phyloP scores from a whole-genome alignment of 2,329 filamentous ascomycete species.

The Botrytis fragariae region DNA sequence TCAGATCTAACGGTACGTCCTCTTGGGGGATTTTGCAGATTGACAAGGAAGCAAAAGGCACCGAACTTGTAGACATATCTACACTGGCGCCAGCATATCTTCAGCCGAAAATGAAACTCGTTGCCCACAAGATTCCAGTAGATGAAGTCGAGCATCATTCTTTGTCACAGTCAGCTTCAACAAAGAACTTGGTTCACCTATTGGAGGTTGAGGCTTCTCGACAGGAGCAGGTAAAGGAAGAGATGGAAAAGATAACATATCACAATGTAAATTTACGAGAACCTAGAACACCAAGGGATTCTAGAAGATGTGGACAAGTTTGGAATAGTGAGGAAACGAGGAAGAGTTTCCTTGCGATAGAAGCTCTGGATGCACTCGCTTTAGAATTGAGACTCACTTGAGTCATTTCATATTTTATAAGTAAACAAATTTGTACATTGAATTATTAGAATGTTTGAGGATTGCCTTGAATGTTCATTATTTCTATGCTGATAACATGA shows the following conservation, averaged over 20 bases:
- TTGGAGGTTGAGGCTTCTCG: background rate
- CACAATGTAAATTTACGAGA: background rate
- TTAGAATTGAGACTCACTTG: background rate
- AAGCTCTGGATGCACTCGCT: background rate
- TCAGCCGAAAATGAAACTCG: background rate
- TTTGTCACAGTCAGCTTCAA: background rate
- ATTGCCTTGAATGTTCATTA: background rate
- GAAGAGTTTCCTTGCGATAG: background rate
- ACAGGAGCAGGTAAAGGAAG: background rate
- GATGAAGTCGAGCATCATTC: background rate
- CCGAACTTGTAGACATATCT: background rate
- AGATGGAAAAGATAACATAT: background rate
- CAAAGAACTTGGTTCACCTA: background rate
- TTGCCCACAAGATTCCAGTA: too few relatives aligned
- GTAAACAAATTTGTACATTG: background rate
- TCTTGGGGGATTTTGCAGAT: background rate
- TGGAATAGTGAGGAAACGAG: background rate
- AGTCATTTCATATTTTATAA: background rate
- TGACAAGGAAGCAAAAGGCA: background rate
- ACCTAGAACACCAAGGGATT: background rate
- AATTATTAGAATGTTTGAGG: background rate
- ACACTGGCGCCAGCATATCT: background rate
- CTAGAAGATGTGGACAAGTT: slow-evolving; percentile 2
- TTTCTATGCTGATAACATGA: background rate
- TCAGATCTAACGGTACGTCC: background rate